These are phyloP conservation scores for Exophiala alcalophila DNA, from an alignment of 2,329 filamentous ascomycete genomes.

Conservation along the genomic window DNA sequence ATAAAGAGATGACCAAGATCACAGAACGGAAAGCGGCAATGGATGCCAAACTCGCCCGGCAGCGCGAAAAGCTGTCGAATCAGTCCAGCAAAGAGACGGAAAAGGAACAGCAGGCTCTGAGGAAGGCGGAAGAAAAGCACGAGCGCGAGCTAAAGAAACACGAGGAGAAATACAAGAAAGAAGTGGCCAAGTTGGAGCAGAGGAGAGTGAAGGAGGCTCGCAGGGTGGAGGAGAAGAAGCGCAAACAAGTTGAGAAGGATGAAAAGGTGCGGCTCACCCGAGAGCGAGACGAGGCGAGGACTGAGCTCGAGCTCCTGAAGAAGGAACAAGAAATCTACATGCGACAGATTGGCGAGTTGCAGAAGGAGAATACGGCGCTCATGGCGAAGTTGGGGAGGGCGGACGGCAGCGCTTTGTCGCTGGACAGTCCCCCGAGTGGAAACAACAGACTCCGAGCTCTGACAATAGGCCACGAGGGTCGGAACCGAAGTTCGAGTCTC, in stretches of 20 bases:
- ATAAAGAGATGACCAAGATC: conserved; percentile 45
- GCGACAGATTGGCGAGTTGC: conserved; percentile 52
- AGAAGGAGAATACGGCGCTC: conserved; percentile 57
- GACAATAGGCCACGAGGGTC: conserved; percentile 14
- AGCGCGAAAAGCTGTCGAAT: conserved; percentile 32
- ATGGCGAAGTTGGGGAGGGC: conserved; percentile 44
- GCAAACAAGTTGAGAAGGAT: conserved; percentile 39
- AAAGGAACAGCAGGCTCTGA: conserved; percentile 27
- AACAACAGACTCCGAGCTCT: conserved; percentile 13
- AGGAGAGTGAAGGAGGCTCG: conserved; percentile 41
- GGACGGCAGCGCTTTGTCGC: conserved; percentile 27
- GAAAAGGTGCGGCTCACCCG: conserved; percentile 43
- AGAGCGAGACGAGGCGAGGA: conserved; percentile 48
- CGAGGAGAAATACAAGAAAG: conserved; percentile 33
- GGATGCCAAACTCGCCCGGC: conserved; percentile 38
- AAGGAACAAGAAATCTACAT: conserved; percentile 43
- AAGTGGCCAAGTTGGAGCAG: conserved; percentile 43
- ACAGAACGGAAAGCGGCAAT: conserved; percentile 41
- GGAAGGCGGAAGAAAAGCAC: conserved; percentile 34
- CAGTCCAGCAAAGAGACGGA: conserved; percentile 24
- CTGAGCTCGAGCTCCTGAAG: conserved; percentile 46
- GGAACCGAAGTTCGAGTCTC: conserved; percentile 21
- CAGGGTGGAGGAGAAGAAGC: conserved; percentile 40
- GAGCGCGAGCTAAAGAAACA: conserved; percentile 32
- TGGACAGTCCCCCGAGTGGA: conserved; percentile 7